phyloP scores from a whole-genome alignment of 2,329 filamentous ascomycete genomes.

The Xylariaceae sp. region DNA sequence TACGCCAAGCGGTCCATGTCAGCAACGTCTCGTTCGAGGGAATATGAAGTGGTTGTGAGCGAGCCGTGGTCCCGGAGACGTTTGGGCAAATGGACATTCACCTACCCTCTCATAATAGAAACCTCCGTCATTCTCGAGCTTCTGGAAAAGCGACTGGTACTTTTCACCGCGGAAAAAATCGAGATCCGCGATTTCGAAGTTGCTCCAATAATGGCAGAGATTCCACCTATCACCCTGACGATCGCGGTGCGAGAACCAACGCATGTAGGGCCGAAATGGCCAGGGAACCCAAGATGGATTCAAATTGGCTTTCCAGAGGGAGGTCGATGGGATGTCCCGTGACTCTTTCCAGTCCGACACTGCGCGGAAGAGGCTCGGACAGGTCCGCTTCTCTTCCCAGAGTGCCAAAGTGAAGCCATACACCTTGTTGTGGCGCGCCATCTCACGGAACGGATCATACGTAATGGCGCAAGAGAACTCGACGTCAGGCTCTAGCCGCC shows the following conservation, averaged over 20 bases:
- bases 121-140: slow-evolving; percentile 36
- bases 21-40: too few species aligned
- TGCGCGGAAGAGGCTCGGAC: slow-evolving; percentile 38
- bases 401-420: slow-evolving; percentile 41
- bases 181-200: slow-evolving; percentile 42
- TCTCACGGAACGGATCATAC: slow-evolving; percentile 42
- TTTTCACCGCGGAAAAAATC: slow-evolving; percentile 37
- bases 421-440: slow-evolving; percentile 38
- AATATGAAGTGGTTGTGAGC: too few species aligned
- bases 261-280: slow-evolving; percentile 34
- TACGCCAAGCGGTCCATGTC: slow-evolving; percentile 17
- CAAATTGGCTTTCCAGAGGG: slow-evolving; percentile 37
- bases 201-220: slow-evolving; percentile 43
- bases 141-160: slow-evolving; percentile 38
- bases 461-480: slow-evolving; percentile 41
- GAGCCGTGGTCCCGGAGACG: neutral
- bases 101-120: slow-evolving; percentile 40
- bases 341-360: slow-evolving; percentile 38
- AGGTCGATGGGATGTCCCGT: slow-evolving; percentile 31
- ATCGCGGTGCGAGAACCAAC: slow-evolving; percentile 35
- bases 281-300: slow-evolving; percentile 37
- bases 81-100: neutral
- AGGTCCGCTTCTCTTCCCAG: slow-evolving; percentile 37
- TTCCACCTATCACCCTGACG: slow-evolving; percentile 38
- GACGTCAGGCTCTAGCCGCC: slow-evolving; percentile 41